Base-by-base conservation (phyloP, 2,329 filamentous ascomycete genomes). In the Podosphaera fusca region DNA sequence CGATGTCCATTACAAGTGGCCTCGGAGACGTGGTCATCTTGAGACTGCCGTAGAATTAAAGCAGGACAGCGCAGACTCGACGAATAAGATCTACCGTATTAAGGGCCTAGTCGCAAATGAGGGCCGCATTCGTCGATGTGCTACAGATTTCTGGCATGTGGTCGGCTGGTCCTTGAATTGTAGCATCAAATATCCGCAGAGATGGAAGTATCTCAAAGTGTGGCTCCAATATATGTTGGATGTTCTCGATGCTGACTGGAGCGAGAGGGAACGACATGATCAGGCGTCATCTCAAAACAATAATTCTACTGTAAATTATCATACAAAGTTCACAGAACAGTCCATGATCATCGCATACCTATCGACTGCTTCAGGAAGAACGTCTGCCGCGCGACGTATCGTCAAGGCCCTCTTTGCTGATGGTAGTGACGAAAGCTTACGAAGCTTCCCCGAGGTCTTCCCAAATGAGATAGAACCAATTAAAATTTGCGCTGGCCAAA, bases 131-230 rank as follows among this genome's bases (percentile, higher is more conserved):
- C 95, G 85, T 79, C 72, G 71, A 14, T 77, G 79, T n/a, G 85
- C 84, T 0, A 81, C 85, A 59, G 87, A 94, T 66, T 94, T 96
- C 64, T 98, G 92, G 87, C 78, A 81, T 47, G 78, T 86, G 0
- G 76, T 92, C 0, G 92, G 90, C 2, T 96, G 92, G 92, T 84
- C 86, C 0, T 88, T 96, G 68, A 92, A 90, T 66, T 96, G 90
- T 70, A 89, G 87, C 55, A 76, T 84, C 1, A 68, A 77, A 36
- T 75, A 90, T 62, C 80, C 80, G 1, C 75, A 77, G 46, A 77
- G 90, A 29, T 96, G 92, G 90, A 76, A 74, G 55, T 77, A 81
- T 65, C 96, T 89, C 88, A 80, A 76, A 63, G 70, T 79, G 6
- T 95, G 87, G 85, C 72, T 96, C 12, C 77, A 82, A 38, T 81